Base-by-base conservation (phyloP, 257 asterid species). In the Echium plantagineum region DNA sequence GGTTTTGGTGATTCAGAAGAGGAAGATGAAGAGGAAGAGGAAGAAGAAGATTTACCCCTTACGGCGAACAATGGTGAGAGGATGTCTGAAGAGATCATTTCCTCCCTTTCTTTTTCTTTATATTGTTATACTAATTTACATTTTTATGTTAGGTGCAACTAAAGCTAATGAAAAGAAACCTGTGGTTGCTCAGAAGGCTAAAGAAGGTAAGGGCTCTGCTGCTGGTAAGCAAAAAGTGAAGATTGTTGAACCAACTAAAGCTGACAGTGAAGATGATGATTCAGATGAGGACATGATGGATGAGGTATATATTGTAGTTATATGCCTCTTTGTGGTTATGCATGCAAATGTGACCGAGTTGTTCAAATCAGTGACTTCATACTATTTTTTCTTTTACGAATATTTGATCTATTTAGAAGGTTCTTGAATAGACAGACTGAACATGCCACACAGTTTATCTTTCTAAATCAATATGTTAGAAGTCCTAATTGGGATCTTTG, bases 171-270 rank as follows among this genome's bases (percentile, higher is more conserved):
- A 65, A 62, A 86, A 55, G 68, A 83, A 85, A 68, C 73, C 88
- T 22, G 78, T 56, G 13, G 87, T 42, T 21, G 84, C 63, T 47
- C 46, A 38, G 57, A 80, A 81, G 71, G 71, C 74, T 20, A 74
- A 57, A 51, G 75, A 77, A 48, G 62, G 66, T 16, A 85, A 81
- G 69, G 76, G 56, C 9, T 60, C 83, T 59, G 77, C 65, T 64
- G 70, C 78, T 58, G 88, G 76, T 65, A 84, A 81, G 75, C 85
- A 74, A 56, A 81, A 76, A 82, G 94, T 83, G 75, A 79, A 67
- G 73, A 82, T 83, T 65, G 77, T 60, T 7, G 85, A 82, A 70
- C 94, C 94, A 21, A 70, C 20, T 55, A 60, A 64, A 17, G 69
- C 32, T 55, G 82, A 66, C 6, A 48, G 46, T 21, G 78, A 26